Evolutionary conservation across 2,329 filamentous ascomycete species (phyloP), one percentile per base, ranked within the genome.

Genomic region (Ophiostoma sp.): DNA sequence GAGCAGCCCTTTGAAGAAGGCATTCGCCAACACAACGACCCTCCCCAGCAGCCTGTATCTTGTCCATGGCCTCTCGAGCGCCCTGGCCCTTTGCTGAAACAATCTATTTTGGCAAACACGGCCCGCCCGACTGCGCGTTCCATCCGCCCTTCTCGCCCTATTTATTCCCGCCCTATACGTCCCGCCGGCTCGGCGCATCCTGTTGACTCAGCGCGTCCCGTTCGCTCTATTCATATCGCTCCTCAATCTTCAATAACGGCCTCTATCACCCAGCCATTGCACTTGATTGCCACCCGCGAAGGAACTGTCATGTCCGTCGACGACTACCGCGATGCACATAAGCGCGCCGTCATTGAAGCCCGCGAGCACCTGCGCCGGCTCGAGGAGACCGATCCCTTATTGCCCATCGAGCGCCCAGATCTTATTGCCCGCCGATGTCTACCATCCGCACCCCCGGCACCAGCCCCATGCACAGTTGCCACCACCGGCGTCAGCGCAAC

Each of bases 311-410:
- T 65, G 62, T 39, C 62, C 2, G 62, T 65, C n/a, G 62, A 39
- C 20, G 62, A 65, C 10, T 65, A 65, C 35, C 33, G 20, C 8
- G 33, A 65, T n/a, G 62, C 62, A 6, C 62, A 65, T 10, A 65
- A 17, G n/a, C 62, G 62, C 35, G 62, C 62, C 33, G 20, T 65
- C 33, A 39, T 65, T 20, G 62, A 65, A 39, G 62, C 62, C 17
- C 62, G 62, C 62, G 62, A 65, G 35, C 62, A 65, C 35, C 35
- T 65, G 35, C 62, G 62, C 20, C 62, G 62, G 10, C 62, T 65
- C 10, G 62, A 65, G 11, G 33, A 35, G 62, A 65, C 20, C 17
- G 62, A 65, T 27, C 35, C 62, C 8, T 20, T 35, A 17, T 33
- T 64, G 17, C 60, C 60, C 7, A n/a, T 64, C 15, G 60, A 35